Evolutionary conservation across 2,329 filamentous ascomycete genomes (phyloP).

Genomic region (Pseudogymnoascus sp.): DNA sequence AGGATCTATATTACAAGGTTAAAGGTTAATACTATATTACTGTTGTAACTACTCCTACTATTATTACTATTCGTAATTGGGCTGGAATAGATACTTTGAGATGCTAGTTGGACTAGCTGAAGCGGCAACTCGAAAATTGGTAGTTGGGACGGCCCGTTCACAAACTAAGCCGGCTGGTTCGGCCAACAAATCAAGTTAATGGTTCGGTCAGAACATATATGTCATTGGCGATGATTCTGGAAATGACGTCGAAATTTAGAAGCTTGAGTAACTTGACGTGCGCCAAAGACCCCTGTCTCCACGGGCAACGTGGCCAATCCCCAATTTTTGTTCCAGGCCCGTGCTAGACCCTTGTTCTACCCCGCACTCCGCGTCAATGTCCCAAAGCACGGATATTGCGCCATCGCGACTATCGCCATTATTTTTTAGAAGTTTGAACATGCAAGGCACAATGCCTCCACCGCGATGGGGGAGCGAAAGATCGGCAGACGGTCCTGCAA

Average conservation of each 20-base stretch:
- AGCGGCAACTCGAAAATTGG: too few relatives aligned
- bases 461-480: slow-evolving; percentile 12
- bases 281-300: neutral
- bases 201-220: too few relatives aligned
- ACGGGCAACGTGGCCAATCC: neutral
- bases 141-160: too few relatives aligned
- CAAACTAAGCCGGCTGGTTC: too few relatives aligned
- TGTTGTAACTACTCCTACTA: too few relatives aligned
- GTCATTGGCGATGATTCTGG: too few relatives aligned
- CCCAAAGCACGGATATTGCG: neutral
- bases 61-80: too few relatives aligned
- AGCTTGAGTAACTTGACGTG: neutral
- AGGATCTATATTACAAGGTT: too few relatives aligned
- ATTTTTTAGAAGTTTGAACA: slow-evolving; percentile 7
- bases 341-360: neutral
- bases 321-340: neutral
- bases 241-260: neutral
- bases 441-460: neutral
- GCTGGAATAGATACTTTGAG: neutral
- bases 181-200: too few relatives aligned
- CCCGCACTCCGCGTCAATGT: neutral
- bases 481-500: slow-evolving; percentile 39
- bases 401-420: neutral
- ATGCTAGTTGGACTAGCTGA: too few relatives aligned
- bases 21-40: too few relatives aligned